Base-by-base conservation (phyloP, 768 basidiomycete species). In the Boletellus emodensis region DNA sequence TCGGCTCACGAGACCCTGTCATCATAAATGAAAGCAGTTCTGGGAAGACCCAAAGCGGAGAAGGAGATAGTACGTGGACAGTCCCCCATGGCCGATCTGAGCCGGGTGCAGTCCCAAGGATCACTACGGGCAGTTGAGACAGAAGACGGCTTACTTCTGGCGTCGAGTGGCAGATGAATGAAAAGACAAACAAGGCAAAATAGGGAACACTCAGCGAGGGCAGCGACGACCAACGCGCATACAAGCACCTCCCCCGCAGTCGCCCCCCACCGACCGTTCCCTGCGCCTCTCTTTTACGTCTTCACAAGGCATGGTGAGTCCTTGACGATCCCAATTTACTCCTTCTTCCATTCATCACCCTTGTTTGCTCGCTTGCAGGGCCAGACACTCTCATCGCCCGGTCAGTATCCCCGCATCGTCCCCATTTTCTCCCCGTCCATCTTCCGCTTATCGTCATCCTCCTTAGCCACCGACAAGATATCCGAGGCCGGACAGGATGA, bases 351-450 rank as follows among this genome's bases (percentile, higher is more conserved):
- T 43, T 56, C 47, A 60, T 41, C 40, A 15, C 30, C 7, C 30
- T 43, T 26, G 8, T 9, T 28, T 12, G 3, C 33, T 37, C 52
- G 49, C 40, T 46, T 63, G 49, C 38, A 90, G 90, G 90, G 90
- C 67, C 90, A 93, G 83, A 91, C 86, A 4, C 82, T 93, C 41
- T 90, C 87, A 54, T 75, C 80, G 40, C 90, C 90, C 63, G 81
- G 88, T 88, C 56, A 58, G 80, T 74, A 34, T 39, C 42, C 11
- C 54, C 44, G 30, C 37, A 22, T 34, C 53, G 36, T 32, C 43
- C 44, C 46, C 44, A 38, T 38, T 28, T 49, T 53, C 10, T 32
- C 42, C 26, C 35, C 32, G 12, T 17, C 10, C 33, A 6, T 17
- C 53, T 40, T 37, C 48, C 44, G 46, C 55, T 55, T 43, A 64